Conservation (phyloP, 192 early-diverging fungal genomes). For the Kappamyces sp. region DNA sequence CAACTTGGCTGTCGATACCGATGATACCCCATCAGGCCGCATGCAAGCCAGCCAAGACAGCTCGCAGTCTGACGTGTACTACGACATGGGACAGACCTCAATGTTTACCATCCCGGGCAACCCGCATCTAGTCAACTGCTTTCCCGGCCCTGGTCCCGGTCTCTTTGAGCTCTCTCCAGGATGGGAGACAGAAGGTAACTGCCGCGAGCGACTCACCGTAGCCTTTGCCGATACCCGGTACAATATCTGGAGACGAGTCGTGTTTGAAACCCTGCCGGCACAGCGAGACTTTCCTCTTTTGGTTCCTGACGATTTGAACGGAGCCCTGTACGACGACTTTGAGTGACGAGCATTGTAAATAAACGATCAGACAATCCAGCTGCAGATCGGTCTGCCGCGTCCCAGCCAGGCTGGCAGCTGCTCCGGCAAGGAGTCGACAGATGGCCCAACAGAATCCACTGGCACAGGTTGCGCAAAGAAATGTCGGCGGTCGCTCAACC, state of each 20-base stretch:
- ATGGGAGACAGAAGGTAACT: constrained; percentile 26
- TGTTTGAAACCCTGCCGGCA: constrained; percentile 27
- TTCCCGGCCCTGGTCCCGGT: constrained; percentile 5
- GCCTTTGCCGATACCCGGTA: constrained; percentile 31
- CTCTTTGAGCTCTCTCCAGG: constrained; percentile 19
- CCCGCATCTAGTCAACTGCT: constrained; percentile 13
- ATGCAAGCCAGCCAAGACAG: too few relatives aligned
- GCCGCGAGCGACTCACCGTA: not conserved
- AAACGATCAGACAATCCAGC: constrained; percentile 4
- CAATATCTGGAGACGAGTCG: constrained; percentile 22
- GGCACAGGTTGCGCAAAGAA: not conserved
- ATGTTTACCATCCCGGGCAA: not conserved
- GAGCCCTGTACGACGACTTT: constrained; percentile 11
- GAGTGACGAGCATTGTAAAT: constrained; percentile 24
- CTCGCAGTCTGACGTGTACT: too few relatives aligned
- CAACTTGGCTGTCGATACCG: too few relatives aligned
- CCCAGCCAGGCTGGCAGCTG: not conserved
- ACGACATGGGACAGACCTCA: too few relatives aligned
- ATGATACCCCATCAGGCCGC: too few relatives aligned
- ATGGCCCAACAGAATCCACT: not conserved
- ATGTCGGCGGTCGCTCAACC: not conserved
- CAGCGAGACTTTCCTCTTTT: constrained; percentile 38
- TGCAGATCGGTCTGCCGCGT: not conserved
- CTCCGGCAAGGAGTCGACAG: not conserved
- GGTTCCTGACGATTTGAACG: constrained; percentile 28